Percentiles rank a stretch among this genome's conserved stretches.
Evolutionary conservation across 1,284 basidiomycete genomes (phyloP).

Genomic region (Stereum hirsutum): DNA sequence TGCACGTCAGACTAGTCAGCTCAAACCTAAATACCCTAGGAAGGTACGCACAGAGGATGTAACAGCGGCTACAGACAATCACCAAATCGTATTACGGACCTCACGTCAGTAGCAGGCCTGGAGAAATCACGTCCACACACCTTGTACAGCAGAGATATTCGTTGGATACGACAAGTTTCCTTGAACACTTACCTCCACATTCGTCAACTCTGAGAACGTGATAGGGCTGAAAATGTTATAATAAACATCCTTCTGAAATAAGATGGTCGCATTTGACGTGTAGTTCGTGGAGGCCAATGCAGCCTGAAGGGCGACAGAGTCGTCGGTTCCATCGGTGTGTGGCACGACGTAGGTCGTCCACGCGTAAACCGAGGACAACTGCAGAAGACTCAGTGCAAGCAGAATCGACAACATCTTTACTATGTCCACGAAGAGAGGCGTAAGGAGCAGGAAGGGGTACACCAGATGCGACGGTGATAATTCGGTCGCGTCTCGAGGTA

Average conservation of each 20-base stretch:
- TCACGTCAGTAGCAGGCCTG: not conserved
- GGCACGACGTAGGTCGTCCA: constrained; percentile 46
- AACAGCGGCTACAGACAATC: constrained; percentile 8
- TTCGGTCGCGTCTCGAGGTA: too few species aligned
- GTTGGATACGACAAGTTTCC: constrained; percentile 49
- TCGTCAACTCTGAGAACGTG: constrained; percentile 42
- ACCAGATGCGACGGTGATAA: too few species aligned
- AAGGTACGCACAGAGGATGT: constrained; percentile 26
- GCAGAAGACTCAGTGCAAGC: not conserved
- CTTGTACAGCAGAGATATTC: constrained; percentile 45
- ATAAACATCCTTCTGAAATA: constrained; percentile 43
- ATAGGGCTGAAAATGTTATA: constrained; percentile 55
- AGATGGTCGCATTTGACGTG: constrained; percentile 38
- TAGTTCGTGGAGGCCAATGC: constrained; percentile 32
- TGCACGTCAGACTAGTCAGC: constrained; percentile 13
- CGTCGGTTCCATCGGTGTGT: constrained; percentile 37
- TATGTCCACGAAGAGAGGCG: too few species aligned
- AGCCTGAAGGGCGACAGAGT: constrained; percentile 36
- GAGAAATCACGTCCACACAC: constrained; percentile 18
- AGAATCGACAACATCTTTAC: not conserved
- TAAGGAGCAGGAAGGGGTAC: too few species aligned
- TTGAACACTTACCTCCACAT: constrained; percentile 47
- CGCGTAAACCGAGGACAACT: constrained; percentile 13
- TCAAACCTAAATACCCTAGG: too few species aligned
- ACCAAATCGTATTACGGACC: not conserved